These are phyloP conservation scores for cucumber (Cucumis sativus) DNA, from an alignment of 306 rosid genomes.

Conservation along the genomic window Cucumber_9930_V3 NC_026655.2:30686501-30687000, in stretches of 20 bases:
- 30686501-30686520: constrained; percentile 15
- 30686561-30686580: neutral
- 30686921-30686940: too few species aligned
- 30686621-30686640: neutral
- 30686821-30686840: neutral
- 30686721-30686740: neutral
- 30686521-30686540: constrained; percentile 37
- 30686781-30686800: neutral
- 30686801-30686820: neutral
- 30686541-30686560: constrained; percentile 8
- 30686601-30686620: neutral
- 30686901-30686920: too few species aligned
- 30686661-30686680: neutral
- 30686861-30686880: too few species aligned
- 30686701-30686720: neutral
- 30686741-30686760: neutral
- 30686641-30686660: neutral
- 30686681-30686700: neutral
- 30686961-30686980: too few species aligned
- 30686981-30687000: too few species aligned
- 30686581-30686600: neutral
- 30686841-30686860: neutral
- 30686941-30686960: too few species aligned
- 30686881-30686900: too few species aligned
- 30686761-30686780: neutral